Percentiles rank a stretch among this genome's conserved stretches.
Evolutionary conservation across 2,329 filamentous ascomycete genomes (phyloP).

Genomic region (Epichloe uncinata): DNA sequence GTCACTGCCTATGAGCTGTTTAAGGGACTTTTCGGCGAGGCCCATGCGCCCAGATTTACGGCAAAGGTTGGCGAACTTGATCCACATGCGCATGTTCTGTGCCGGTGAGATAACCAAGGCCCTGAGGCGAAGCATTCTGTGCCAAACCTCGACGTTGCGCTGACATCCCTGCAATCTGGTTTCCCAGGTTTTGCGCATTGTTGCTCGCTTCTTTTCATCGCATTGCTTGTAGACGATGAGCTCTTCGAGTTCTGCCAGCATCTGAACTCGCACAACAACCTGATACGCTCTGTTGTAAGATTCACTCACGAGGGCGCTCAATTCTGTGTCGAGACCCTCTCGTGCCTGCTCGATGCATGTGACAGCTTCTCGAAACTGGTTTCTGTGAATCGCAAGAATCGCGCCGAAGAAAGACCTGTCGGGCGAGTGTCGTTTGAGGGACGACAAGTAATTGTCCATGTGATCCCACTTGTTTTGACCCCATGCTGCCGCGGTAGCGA

Average conservation of each 20-base stretch:
- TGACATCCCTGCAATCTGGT: slow-evolving; percentile 89
- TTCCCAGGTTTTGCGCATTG: slow-evolving; percentile 91
- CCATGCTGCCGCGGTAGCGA: slow-evolving; percentile 94
- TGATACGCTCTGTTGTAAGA: slow-evolving; percentile 96
- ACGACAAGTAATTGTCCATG: slow-evolving; percentile 93
- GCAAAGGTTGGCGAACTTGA: slow-evolving; percentile 97
- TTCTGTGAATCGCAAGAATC: slow-evolving; percentile 86
- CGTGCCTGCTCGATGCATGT: slow-evolving; percentile 81
- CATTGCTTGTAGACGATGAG: slow-evolving; percentile 97
- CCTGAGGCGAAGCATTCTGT: slow-evolving; percentile 90
- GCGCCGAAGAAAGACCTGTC: slow-evolving; percentile 97
- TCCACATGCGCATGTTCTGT: slow-evolving; percentile 98
- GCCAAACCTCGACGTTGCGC: slow-evolving; percentile 96
- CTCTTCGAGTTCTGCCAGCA: slow-evolving; percentile 96
- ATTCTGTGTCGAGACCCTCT: slow-evolving; percentile 86
- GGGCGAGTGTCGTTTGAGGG: slow-evolving; percentile 86
- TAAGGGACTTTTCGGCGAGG: slow-evolving; percentile 86
- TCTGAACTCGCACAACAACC: slow-evolving; percentile 96
- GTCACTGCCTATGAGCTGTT: slow-evolving; percentile 70
- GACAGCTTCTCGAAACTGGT: slow-evolving; percentile 88
- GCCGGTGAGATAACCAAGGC: slow-evolving; percentile 81
- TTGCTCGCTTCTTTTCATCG: slow-evolving; percentile 75
- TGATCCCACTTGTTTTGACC: slow-evolving; percentile 92
- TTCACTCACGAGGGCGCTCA: slow-evolving; percentile 92
- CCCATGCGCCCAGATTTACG: slow-evolving; percentile 92